Base-by-base conservation (phyloP, 225 moss, liverwort and hornwort species). In the Sphagnum contortum region DNA sequence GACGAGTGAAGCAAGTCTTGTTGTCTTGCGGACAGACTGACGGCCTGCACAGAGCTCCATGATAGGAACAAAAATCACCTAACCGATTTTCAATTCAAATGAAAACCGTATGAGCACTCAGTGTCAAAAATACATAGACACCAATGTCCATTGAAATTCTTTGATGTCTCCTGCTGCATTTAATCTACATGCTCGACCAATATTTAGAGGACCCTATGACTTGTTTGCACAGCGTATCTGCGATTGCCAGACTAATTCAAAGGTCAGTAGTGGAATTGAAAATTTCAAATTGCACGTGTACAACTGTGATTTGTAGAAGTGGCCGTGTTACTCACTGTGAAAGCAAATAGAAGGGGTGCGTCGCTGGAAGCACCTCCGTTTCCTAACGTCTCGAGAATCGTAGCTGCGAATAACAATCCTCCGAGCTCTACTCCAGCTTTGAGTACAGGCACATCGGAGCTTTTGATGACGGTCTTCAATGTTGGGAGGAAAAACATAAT, bases 391-490 rank as follows among this genome's bases (percentile, higher is more conserved):
- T 90, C 90, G 29, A 94, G 76, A 48, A 94, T 58, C 5, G 78
- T 83, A 2, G 79, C 84, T 50, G 81, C 71, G 48, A 94, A 94
- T 47, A 84, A 57, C 55, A 88, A 50, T 11, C 74, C 81, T 74
- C 90, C 94, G 5, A 94, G 82, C 67, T 94, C 91, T 62, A 76
- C 76, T 68, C 94, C 94, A 46, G 88, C 94, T 83, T 79, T 77
- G 55, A 94, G 55, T n/a, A 91, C 77, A 44, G 70, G 77, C 8
- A 71, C 11, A 6, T 80, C 71, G 4, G 5, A 52, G 44, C 58
- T 48, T 50, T 60, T 60, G 29, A 79, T 12, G 62, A 75, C 72
- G 3, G 60, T 73, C 2, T 47, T 11, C 54, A 88, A 56, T 4
- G 87, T 82, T 12, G 94, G 94, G 46, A 82, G 73, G 76, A 94